phyloP scores from a whole-genome alignment of 2,329 filamentous ascomycete species.

The Teratosphaeriaceae sp. region DNA sequence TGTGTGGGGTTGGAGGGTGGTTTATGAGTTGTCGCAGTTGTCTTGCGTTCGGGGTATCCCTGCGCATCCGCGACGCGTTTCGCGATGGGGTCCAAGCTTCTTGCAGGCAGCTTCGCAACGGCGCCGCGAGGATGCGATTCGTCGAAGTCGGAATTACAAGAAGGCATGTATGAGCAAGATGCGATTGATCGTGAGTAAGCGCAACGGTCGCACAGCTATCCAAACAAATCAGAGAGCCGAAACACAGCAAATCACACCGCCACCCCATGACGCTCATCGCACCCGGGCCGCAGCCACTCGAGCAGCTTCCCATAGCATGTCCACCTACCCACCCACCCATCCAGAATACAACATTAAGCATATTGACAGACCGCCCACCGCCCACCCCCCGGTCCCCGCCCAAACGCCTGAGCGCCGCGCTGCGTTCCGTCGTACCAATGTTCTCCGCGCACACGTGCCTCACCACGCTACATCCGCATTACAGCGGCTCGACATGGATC shows the following conservation, averaged over 20 bases:
- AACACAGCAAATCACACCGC: no score
- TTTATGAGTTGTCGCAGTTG: background rate
- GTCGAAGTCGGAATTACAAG: no score
- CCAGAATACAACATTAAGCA: background rate
- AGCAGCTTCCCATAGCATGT: background rate
- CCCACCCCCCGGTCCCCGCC: background rate
- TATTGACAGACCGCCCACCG: background rate
- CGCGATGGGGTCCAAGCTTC: background rate
- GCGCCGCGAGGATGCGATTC: no score
- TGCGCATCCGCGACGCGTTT: background rate
- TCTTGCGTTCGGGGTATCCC: background rate
- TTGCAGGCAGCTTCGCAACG: background rate
- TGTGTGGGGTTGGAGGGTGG: background rate
- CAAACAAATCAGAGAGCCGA: background rate
- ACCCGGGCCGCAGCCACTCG: background rate
- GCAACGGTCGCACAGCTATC: background rate
- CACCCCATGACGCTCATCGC: no score
- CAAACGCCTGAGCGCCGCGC: background rate
- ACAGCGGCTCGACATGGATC: background rate
- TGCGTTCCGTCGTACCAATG: background rate
- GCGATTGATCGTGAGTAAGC: no score
- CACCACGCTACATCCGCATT: no score
- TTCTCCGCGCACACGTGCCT: background rate
- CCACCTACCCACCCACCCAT: background rate
- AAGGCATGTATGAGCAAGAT: no score